Percentiles rank a stretch among this genome's conserved stretches.
Conservation (phyloP, 148 eudicot genomes). For the Persicaria tinctoria region DNA sequence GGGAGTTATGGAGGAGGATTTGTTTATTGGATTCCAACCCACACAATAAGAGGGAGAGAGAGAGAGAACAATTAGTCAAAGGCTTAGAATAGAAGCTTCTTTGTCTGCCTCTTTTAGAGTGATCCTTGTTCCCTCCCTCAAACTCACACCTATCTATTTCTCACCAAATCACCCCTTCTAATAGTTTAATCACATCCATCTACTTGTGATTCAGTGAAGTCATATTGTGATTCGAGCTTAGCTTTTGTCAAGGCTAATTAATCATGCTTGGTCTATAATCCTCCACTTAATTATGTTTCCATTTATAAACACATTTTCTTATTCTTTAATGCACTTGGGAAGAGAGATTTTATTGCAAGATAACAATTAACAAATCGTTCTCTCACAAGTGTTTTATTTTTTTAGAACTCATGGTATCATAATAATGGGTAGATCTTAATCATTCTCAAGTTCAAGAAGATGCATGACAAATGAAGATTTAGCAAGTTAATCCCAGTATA, state of each 20-base stretch:
- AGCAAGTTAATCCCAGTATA: no score
- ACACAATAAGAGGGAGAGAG: background rate
- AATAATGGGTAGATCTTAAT: no score
- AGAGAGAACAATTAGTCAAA: conserved; percentile 1
- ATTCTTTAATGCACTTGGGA: no score
- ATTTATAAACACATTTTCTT: no score
- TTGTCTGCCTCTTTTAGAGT: background rate
- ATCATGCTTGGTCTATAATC: background rate
- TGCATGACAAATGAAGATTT: no score
- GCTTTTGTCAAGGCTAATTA: background rate
- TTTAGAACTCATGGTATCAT: no score
- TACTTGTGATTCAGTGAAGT: background rate
- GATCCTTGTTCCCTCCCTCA: conserved; percentile 12
- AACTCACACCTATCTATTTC: background rate
- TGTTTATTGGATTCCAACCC: background rate
- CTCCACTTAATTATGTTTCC: background rate
- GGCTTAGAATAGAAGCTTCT: conserved; percentile 10
- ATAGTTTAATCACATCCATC: background rate
- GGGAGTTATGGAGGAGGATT: no score
- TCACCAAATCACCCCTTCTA: background rate
- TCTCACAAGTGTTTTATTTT: no score
- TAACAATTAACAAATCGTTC: no score
- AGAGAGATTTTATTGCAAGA: no score
- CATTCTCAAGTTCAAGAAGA: no score
- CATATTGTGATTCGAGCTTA: conserved; percentile 2